phyloP scores from a whole-genome alignment of 176 grass and related monocot species.

The Triticum timopheevii region DNA sequence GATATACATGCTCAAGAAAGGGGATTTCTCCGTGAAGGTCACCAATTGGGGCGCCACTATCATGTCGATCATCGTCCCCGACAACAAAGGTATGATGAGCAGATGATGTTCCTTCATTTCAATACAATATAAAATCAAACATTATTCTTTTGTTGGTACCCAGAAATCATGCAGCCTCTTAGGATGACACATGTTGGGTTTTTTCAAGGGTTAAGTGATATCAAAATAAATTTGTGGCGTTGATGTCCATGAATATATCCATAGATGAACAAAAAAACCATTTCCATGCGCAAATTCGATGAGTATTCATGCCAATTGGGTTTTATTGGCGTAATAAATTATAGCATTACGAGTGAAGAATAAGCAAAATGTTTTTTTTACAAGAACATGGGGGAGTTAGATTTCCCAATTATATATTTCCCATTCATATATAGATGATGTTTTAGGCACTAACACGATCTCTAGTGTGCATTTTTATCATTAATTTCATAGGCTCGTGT shows the following conservation, averaged over 20 bases:
- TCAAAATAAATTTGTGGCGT: background rate
- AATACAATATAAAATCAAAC: background rate
- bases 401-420: background rate
- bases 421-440: background rate
- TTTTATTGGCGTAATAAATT: background rate
- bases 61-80: slow-evolving; percentile 62
- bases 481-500: background rate
- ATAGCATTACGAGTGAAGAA: background rate
- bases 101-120: background rate
- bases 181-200: no score
- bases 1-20: slow-evolving; percentile 63
- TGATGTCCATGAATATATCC: background rate
- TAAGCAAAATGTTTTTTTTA: background rate
- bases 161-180: background rate
- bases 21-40: slow-evolving; percentile 74
- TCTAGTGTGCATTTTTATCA: background rate
- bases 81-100: slow-evolving; percentile 51
- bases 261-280: background rate
- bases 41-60: slow-evolving; percentile 75
- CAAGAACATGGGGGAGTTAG: background rate
- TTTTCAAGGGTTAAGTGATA: background rate
- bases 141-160: background rate
- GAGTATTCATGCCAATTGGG: background rate
- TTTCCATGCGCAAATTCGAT: background rate
- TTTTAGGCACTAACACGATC: background rate